Evolutionary conservation across 2,329 filamentous ascomycete species (phyloP), one percentile per base, ranked within the genome.

Genomic region (Alternaria panax): DNA sequence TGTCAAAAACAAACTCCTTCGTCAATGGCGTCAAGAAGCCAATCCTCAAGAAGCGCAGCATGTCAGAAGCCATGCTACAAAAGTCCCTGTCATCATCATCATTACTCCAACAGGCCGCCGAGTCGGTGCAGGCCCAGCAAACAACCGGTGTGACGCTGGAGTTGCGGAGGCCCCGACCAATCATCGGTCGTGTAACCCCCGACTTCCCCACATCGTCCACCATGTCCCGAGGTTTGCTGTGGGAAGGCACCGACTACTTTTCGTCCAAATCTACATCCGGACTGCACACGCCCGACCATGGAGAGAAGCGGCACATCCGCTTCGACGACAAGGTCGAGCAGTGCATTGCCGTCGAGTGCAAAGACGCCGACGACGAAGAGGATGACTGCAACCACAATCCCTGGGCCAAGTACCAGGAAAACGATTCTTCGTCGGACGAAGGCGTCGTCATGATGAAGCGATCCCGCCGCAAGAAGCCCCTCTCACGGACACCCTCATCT

Each of bases 301-400:
- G 86, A 7, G 89, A 90, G 70, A 86, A 88, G 71, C 93, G 89
- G 61, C 94, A 97, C 75, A 98, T 99, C 66, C 92, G 96, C 73
- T 99, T 99, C 78, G 95, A 97, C 74, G 92, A 97, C 74, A 91
- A 94, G 79, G 95, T 99, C 2, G 90, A 93, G 75, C 94, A 98
- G 76, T 97, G 93, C 76, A 97, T 97, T 65, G 95, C 95, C 7
- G 87, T 99, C 30, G 93, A 98, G 32, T 85, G 88, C 68, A 96
- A 96, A 80, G 88, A 91, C 64, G 89, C 90, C 24, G 90, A 93
- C 47, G 88, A 91, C 11, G 88, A 92, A 50, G 79, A 81, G 36
- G 78, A 81, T 32, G 79, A 79, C 65, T 79, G 77, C 41, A 75
- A 79, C 38, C 79, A 78, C 41, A 75, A 79, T 30, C 74, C 75